These are phyloP conservation scores for Trichosporon sp. DNA, from an alignment of 1,284 basidiomycete genomes.

Conservation along the genomic window DNA sequence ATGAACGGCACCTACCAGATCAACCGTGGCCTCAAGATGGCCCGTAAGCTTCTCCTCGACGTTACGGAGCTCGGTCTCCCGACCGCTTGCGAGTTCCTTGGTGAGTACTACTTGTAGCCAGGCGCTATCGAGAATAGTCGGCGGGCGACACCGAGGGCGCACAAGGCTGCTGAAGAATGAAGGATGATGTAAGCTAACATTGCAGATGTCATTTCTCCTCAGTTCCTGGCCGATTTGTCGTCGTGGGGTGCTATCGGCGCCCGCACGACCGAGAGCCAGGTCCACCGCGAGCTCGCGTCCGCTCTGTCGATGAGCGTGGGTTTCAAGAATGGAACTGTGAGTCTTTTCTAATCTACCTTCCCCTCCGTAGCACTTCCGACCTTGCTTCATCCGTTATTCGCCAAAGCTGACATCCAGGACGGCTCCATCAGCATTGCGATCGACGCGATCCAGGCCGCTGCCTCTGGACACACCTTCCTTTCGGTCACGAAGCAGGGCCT, in stretches of 20 bases:
- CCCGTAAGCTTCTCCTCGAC: constrained; percentile 82
- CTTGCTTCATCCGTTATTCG: too few relatives aligned
- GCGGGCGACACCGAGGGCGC: neutral
- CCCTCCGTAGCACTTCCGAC: too few relatives aligned
- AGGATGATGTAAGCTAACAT: neutral
- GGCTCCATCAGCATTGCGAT: constrained; percentile 73
- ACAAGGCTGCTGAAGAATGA: neutral
- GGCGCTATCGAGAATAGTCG: too few relatives aligned
- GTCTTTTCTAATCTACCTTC: too few relatives aligned
- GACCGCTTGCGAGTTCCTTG: constrained; percentile 89
- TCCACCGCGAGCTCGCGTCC: constrained; percentile 85
- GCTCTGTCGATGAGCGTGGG: constrained; percentile 83
- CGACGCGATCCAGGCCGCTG: constrained; percentile 84
- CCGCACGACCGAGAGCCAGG: constrained; percentile 88
- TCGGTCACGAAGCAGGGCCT: constrained; percentile 88
- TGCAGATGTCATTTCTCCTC: constrained; percentile 60
- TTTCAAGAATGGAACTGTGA: constrained; percentile 56
- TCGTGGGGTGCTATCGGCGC: constrained; percentile 98
- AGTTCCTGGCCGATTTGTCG: constrained; percentile 61
- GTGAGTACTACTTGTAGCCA: too few relatives aligned
- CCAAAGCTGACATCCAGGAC: constrained; percentile 33
- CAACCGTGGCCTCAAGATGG: constrained; percentile 87
- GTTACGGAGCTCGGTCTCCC: constrained; percentile 83
- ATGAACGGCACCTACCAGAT: constrained; percentile 92
- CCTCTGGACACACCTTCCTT: constrained; percentile 82